These are phyloP conservation scores for Vaccinium myrtillus DNA, from an alignment of 148 eudicot species.

Conservation along the genomic window DNA sequence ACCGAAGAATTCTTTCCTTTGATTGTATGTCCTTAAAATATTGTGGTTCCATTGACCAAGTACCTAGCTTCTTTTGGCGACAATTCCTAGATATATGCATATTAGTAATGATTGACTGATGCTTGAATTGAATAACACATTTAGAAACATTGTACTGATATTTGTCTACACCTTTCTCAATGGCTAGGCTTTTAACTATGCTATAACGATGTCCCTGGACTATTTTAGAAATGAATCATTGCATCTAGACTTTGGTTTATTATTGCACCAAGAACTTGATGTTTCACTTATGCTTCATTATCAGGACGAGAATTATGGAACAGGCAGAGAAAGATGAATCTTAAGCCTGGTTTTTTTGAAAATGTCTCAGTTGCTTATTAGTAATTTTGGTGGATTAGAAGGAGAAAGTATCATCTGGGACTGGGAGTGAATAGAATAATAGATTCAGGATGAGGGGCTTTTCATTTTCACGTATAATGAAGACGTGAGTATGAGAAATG, in stretches of 20 bases:
- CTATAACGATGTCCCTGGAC: neutral
- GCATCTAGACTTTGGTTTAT: neutral
- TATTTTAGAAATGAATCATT: neutral
- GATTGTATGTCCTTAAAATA: neutral
- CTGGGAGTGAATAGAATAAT: neutral
- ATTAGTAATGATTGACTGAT: neutral
- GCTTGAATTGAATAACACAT: neutral
- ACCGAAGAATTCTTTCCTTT: neutral
- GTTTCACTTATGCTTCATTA: neutral
- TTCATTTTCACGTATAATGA: neutral
- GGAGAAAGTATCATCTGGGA: neutral
- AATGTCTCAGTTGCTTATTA: neutral
- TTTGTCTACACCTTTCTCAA: neutral
- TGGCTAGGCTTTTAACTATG: neutral
- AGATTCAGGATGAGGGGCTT: neutral
- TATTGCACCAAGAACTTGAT: neutral
- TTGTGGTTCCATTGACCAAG: neutral
- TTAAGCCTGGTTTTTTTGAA: neutral
- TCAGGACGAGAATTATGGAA: neutral
- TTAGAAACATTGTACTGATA: neutral
- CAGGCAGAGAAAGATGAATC: neutral
- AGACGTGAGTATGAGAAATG: neutral
- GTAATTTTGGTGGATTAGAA: neutral
- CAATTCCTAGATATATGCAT: neutral
- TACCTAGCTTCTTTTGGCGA: neutral